phyloP scores from a whole-genome alignment of 139 green algal species.

The Tetraselmis chui region DNA sequence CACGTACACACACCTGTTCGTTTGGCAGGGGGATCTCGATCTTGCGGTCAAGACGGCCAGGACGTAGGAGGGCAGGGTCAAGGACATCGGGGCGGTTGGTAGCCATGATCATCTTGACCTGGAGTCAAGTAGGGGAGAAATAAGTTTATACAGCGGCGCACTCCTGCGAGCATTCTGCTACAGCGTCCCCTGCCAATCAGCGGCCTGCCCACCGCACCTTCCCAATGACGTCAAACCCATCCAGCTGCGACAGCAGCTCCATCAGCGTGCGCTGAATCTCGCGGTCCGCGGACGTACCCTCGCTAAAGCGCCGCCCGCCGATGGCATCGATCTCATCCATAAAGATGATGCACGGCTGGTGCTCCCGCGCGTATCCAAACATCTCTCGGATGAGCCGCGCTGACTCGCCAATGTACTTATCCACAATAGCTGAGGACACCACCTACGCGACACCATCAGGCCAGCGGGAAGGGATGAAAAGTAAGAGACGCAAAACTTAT shows the following conservation, averaged over 20 bases:
- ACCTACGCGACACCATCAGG: conserved; percentile 44
- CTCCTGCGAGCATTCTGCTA: not conserved
- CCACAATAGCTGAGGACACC: conserved; percentile 91
- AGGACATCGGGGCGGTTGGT: conserved; percentile 94
- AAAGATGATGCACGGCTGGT: conserved; percentile 99
- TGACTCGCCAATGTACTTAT: conserved; percentile 99
- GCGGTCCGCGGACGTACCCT: conserved; percentile 93
- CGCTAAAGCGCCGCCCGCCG: conserved; percentile 89
- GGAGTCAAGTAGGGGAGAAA: not conserved
- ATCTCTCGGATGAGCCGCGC: conserved; percentile 97
- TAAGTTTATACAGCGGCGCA: not conserved
- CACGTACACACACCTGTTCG: conserved; percentile 58
- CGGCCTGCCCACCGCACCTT: conserved; percentile 66
- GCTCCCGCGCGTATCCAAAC: conserved; percentile 93
- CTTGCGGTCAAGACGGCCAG: conserved; percentile 92
- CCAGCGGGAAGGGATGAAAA: no score
- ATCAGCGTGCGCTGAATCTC: conserved; percentile 99
- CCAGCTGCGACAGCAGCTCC: conserved; percentile 97
- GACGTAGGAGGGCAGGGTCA: conserved; percentile 93
- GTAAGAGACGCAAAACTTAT: no score
- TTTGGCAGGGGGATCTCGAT: conserved; percentile 99
- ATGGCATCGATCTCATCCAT: conserved; percentile 99
- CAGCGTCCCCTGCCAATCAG: not conserved
- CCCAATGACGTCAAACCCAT: conserved; percentile 95
- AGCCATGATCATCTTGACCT: conserved; percentile 94